Evolutionary conservation across 768 basidiomycete genomes (phyloP).

Genomic region (Russula earlei): DNA sequence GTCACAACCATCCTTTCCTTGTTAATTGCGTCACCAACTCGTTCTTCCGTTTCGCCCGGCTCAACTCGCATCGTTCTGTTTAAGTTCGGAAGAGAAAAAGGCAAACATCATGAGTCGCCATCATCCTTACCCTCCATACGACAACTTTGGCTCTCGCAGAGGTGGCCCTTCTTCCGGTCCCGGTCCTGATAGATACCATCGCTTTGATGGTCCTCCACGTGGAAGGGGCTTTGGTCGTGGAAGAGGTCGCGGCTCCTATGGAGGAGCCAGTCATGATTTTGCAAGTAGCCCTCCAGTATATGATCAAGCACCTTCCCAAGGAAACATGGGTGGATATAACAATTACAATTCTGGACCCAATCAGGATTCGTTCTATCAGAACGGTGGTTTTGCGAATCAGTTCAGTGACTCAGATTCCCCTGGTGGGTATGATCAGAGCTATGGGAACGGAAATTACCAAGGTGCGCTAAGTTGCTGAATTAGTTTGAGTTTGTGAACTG

Average conservation of each 20-base stretch:
- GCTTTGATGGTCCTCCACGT: slow-evolving; percentile 41
- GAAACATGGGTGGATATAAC: slow-evolving; percentile 58
- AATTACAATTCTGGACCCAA: slow-evolving; percentile 44
- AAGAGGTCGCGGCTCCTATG: slow-evolving; percentile 57
- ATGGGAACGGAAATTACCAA: slow-evolving; percentile 50
- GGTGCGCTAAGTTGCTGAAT: slow-evolving; percentile 61
- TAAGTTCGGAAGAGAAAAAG: slow-evolving; percentile 23
- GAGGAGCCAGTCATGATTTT: slow-evolving; percentile 32
- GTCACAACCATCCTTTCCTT: slow-evolving; percentile 6
- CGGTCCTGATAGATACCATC: slow-evolving; percentile 21
- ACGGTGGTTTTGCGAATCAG: slow-evolving; percentile 48
- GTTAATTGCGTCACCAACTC: slow-evolving; percentile 3
- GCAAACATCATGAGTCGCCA: slow-evolving; percentile 65
- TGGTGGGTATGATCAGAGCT: slow-evolving; percentile 48
- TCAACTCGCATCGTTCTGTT: slow-evolving; percentile 14
- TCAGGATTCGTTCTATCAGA: slow-evolving; percentile 63
- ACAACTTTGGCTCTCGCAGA: slow-evolving; percentile 18
- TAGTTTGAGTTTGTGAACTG: slow-evolving; percentile 16
- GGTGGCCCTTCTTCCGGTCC: slow-evolving; percentile 21
- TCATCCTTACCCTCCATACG: slow-evolving; percentile 57
- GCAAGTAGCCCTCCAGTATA: slow-evolving; percentile 46
- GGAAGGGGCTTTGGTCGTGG: slow-evolving; percentile 66
- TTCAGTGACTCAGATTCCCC: slow-evolving; percentile 39
- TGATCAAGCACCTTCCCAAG: slow-evolving; percentile 57
- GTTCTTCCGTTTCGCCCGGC: slow-evolving; percentile 10